Base-by-base conservation (phyloP, 106 monocot species). In the Acanthochlamys bracteata region DNA sequence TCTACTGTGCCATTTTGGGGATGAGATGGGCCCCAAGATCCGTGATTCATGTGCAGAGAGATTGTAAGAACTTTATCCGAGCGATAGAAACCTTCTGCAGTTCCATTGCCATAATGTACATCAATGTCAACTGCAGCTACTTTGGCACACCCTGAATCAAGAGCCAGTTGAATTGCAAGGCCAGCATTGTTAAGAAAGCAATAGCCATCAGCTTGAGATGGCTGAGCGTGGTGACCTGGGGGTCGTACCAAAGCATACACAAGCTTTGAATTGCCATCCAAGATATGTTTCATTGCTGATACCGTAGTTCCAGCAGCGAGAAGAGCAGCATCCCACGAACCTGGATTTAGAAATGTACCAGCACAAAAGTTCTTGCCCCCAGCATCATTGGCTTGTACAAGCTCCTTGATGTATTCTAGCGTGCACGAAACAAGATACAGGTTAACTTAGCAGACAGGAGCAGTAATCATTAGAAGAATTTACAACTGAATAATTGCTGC, bases 211-310 rank as follows among this genome's bases (percentile, higher is more conserved):
- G 95, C 95, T 19, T 25, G 74, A 64, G 73, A 77, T 19, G 95
- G 95, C 46, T 95, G 95, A 10, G 95, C 86, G 59, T 95, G 95
- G 73, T 95, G 95, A 40, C 95, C 95, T 24, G 95, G 95, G 7
- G 95, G 95, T 2, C 95, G 86, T 25, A 94, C 94, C 42, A 94
- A 67, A 7, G 94, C 86, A 66, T 90, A 94, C 14, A 86, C 76
- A 39, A 94, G 64, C 58, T 84, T 94, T 15, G 70, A 74, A 47
- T 78, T 69, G 2, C 84, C 79, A 46, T 86, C 79, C 26, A 94
- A 62, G 56, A 95, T 61, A 61, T 82, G 69, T 55, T 83, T 77
- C 84, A 87, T 82, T 55, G 90, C 84, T n/a, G 84, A 80, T 67
- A 95, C 70, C 23, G 95, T 88, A 23, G 84, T 82, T 55, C 95